A percentile compares a stretch with the other conserved stretches of the same genome.
These are phyloP conservation scores for Cystobasidium pallidum DNA, from an alignment of 1,284 basidiomycete species.

Conservation along the genomic window DNA sequence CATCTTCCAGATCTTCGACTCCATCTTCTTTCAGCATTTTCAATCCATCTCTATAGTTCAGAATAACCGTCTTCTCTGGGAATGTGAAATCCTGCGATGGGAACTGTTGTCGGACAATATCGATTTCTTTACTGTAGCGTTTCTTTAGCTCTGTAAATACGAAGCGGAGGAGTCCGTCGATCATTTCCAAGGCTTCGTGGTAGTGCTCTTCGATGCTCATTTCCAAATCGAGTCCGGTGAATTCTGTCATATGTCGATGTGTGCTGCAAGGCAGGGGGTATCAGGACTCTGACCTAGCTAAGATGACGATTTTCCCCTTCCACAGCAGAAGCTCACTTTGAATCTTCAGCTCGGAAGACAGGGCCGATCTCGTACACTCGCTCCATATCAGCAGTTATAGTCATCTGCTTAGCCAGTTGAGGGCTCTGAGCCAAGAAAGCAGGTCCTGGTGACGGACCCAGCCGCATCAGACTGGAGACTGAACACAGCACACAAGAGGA, in stretches of 20 bases:
- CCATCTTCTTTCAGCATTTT: conserved; percentile 63
- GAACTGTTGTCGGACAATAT: conserved; percentile 79
- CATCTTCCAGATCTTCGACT: conserved; percentile 56
- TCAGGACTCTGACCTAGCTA: conserved; percentile 52
- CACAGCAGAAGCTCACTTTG: background rate
- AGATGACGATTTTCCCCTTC: background rate
- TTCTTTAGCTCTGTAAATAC: conserved; percentile 83
- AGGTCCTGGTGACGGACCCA: conserved; percentile 62
- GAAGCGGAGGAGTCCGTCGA: conserved; percentile 78
- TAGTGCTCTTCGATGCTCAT: conserved; percentile 99
- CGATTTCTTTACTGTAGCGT: conserved; percentile 77
- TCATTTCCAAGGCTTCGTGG: conserved; percentile 86
- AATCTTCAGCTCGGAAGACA: conserved; percentile 46
- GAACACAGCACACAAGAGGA: conserved; percentile 12
- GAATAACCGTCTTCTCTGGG: conserved; percentile 58
- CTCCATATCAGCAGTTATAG: conserved; percentile 97
- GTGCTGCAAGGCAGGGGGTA: conserved; percentile 65
- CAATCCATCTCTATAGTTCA: conserved; percentile 86
- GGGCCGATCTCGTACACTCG: conserved; percentile 94
- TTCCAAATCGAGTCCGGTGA: conserved; percentile 97
- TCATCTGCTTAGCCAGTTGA: conserved; percentile 99
- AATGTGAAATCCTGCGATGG: conserved; percentile 67
- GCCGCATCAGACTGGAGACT: background rate
- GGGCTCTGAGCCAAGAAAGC: conserved; percentile 96
- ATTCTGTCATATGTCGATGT: conserved; percentile 97